A percentile compares a stretch with the other conserved stretches of the same genome.
phyloP scores from a whole-genome alignment of 352 stramenopile genomes.

The Globisporangium abappressorium region DNA sequence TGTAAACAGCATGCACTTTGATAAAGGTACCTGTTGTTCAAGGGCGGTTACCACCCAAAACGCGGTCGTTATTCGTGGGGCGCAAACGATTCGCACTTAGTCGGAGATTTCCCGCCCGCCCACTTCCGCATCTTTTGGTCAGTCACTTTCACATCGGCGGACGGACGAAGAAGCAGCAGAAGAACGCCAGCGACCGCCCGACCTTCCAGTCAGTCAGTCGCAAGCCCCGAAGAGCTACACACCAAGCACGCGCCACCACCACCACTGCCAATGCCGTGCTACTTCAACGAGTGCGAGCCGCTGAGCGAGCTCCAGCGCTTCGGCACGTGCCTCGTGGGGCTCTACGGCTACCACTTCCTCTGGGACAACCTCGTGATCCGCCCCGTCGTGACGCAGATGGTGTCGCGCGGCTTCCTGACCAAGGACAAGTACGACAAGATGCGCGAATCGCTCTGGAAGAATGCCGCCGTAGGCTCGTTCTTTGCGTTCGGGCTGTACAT shows the following conservation, averaged over 20 bases:
- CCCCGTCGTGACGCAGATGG: slow-evolving; percentile 40
- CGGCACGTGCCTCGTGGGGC: slow-evolving; percentile 34
- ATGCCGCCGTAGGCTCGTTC: slow-evolving; percentile 64
- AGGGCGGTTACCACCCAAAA: not conserved
- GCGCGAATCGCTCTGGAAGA: slow-evolving; percentile 84
- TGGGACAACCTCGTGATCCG: slow-evolving; percentile 64
- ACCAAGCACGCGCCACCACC: not conserved
- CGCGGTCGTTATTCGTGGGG: not conserved
- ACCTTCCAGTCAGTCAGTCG: not conserved
- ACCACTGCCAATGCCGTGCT: slow-evolving; percentile 58
- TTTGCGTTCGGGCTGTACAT: slow-evolving; percentile 61
- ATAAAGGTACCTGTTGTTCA: not conserved
- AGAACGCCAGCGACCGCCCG: not conserved
- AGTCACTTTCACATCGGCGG: slow-evolving; percentile 8
- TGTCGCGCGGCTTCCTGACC: slow-evolving; percentile 37
- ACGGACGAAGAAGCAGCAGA: not conserved
- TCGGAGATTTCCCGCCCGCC: not conserved
- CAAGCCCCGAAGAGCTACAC: not conserved
- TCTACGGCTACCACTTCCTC: slow-evolving; percentile 76
- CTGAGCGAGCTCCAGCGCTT: slow-evolving; percentile 60
- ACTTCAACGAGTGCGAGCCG: slow-evolving; percentile 58
- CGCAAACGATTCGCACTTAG: slow-evolving; percentile 1
- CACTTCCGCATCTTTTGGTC: not conserved
- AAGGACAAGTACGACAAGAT: slow-evolving; percentile 78
- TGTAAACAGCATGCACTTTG: not conserved